Base-by-base conservation (phyloP, 352 stramenopile species). In the Pythium insidiosum region DNA sequence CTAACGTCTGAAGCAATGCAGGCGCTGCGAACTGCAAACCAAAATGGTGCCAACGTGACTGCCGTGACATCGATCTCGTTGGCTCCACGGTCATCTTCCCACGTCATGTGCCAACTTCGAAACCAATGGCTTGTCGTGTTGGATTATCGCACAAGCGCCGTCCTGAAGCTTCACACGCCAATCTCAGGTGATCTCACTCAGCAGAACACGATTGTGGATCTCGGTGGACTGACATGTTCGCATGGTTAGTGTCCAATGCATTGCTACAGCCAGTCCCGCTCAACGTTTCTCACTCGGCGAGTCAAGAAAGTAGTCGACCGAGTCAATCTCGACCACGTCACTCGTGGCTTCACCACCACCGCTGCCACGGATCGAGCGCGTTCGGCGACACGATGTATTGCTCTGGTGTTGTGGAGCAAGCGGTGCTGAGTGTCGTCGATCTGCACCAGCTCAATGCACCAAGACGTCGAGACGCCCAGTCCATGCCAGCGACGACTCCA, bases 111-210 rank as follows among this genome's bases (percentile, higher is more conserved):
- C 43, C 73, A 89, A 29, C 53, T 89, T 6, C 67, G 70, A 7
- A 89, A 86, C 30, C 73, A 87, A 47, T 88, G 76, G 76, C 46
- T 86, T 15, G 58, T 84, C 18, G 53, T 80, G 10, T 33, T 85
- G 4, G 76, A 88, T 40, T 64, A 65, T 20, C 40, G 69, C 10
- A 42, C 26, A 18, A 56, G 63, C 7, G 40, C 44, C 0, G 43
- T 82, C 20, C n/a, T 68, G 15, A 83, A 83, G 47, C 50, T 86
- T 4, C 68, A 84, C 38, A 82, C 71, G 4, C 71, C 73, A 21
- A 40, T 75, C 28, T 70, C 63, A 64, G 64, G 73, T 77, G n/a
- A n/a, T n/a, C n/a, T n/a, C n/a, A n/a, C n/a, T n/a, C n/a, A n/a
- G n/a, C n/a, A n/a, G n/a, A n/a, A n/a, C n/a, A n/a, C n/a, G n/a